Evolutionary conservation across 257 asterid genomes (phyloP).

Genomic region (Fraxinus americana): DNA sequence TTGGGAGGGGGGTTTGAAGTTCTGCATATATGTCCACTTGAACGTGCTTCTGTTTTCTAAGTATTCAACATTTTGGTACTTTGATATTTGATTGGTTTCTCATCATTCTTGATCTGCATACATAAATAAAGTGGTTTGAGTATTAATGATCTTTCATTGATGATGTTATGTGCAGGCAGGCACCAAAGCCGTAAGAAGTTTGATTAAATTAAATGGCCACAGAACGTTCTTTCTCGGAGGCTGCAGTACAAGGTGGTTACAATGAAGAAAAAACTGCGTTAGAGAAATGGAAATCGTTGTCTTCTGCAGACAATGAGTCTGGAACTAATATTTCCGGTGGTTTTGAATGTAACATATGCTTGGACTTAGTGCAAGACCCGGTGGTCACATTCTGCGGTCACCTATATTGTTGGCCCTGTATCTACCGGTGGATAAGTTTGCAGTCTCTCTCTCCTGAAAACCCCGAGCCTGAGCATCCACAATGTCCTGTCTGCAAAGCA

Average conservation of each 20-base stretch:
- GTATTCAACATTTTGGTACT: neutral
- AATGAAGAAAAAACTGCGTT: conserved; percentile 28
- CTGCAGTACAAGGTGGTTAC: conserved; percentile 25
- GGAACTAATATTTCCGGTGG: conserved; percentile 44
- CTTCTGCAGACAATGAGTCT: conserved; percentile 26
- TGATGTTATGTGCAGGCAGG: neutral
- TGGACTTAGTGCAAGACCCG: conserved; percentile 68
- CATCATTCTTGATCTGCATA: neutral
- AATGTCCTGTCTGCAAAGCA: conserved; percentile 81
- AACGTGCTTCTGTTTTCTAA: neutral
- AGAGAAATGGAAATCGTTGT: conserved; percentile 36
- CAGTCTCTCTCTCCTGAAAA: conserved; percentile 31
- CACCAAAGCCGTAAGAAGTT: neutral
- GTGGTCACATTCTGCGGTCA: conserved; percentile 86
- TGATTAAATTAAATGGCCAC: conserved; percentile 22
- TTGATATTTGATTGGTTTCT: neutral
- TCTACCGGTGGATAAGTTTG: conserved; percentile 69
- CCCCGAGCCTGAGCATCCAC: conserved; percentile 40
- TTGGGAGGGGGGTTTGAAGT: neutral
- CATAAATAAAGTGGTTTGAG: neutral
- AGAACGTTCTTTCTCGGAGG: conserved; percentile 40
- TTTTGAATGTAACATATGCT: conserved; percentile 80
- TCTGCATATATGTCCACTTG: neutral
- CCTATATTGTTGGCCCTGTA: conserved; percentile 88
- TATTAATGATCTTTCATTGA: neutral